Evolutionary conservation across 768 basidiomycete species (phyloP).

Genomic region (Hypsizygus marmoreus): DNA sequence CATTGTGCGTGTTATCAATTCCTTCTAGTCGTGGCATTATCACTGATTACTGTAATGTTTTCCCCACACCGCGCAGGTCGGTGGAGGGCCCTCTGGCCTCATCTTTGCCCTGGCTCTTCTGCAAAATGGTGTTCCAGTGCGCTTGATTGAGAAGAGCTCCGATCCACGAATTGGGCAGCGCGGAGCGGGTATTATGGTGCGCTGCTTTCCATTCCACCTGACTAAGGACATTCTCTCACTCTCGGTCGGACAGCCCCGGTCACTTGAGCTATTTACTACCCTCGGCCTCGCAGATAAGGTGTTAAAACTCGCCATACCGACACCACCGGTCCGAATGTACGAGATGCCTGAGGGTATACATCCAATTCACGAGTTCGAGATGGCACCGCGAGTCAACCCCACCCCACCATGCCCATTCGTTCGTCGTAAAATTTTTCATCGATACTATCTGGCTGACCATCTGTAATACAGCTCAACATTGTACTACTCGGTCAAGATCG

Average conservation of each 20-base stretch:
- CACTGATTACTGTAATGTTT: no score
- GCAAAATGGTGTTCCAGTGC: conserved; percentile 47
- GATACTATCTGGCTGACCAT: background rate
- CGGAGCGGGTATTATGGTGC: conserved; percentile 39
- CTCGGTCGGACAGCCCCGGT: conserved; percentile 36
- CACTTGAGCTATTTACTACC: conserved; percentile 44
- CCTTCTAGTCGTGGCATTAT: background rate
- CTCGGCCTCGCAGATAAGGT: conserved; percentile 41
- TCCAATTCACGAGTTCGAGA: conserved; percentile 31
- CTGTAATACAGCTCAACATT: conserved; percentile 28
- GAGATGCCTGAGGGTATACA: conserved; percentile 31
- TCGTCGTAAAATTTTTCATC: conserved; percentile 7
- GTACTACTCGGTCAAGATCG: conserved; percentile 36
- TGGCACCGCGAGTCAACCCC: conserved; percentile 29
- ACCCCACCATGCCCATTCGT: conserved; percentile 38
- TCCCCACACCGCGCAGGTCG: no score
- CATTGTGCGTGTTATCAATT: conserved; percentile 21
- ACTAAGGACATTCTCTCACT: background rate
- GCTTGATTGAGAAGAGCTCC: conserved; percentile 50
- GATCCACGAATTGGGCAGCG: conserved; percentile 38
- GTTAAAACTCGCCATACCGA: conserved; percentile 26
- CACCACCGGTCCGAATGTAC: conserved; percentile 34
- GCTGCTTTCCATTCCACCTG: background rate
- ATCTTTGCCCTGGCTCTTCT: conserved; percentile 43
- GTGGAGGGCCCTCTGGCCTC: conserved; percentile 48